Base-by-base conservation (phyloP, 768 basidiomycete genomes). In the Holtermanniella nyarrowii region DNA sequence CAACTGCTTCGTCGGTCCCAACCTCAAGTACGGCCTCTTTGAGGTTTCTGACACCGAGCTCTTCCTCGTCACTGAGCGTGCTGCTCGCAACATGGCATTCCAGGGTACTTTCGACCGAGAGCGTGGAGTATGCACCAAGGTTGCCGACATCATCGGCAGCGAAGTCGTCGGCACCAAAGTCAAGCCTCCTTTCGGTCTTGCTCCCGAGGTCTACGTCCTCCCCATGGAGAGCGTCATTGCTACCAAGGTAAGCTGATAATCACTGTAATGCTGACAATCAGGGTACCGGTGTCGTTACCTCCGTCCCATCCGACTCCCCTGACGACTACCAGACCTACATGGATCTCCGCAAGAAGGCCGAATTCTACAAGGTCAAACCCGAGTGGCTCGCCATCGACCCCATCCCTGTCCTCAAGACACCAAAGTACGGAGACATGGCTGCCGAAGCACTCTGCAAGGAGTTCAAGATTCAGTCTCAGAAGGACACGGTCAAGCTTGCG, bases 141-240 rank as follows among this genome's bases (percentile, higher is more conserved):
- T 96, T 47, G 73, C 79, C 14, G 85, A 88, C 70, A 76, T 97
- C 50, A 80, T 81, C 37, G 95, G 95, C 5, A 72, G 80, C 10
- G 80, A 80, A 54, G 74, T 97, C 37, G 75, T 97, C 50, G 95
- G 95, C 3, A 85, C 90, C 20, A 88, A 81, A 65, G 82, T 97
- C 72, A 83, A 82, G 55, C 91, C 93, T 1, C 90, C 93, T 0
- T 82, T 86, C 56, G 80, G 82, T 21, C 61, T 89, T 46, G 79
- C 83, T 68, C 80, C 85, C 0, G 83, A 93, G 72, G 86, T 96
- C 23, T 90, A 90, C 64, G 88, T 99, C 43, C 73, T 99, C 52
- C 95, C 95, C n/a, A 99, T 99, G 95, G 95, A 99, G 59, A 86
- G 84, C 59, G 89, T 97, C 48, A 78, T 93, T 44, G 80, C 89